phyloP scores from a whole-genome alignment of 306 rosid genomes.

The Abrus pulchellus region DNA sequence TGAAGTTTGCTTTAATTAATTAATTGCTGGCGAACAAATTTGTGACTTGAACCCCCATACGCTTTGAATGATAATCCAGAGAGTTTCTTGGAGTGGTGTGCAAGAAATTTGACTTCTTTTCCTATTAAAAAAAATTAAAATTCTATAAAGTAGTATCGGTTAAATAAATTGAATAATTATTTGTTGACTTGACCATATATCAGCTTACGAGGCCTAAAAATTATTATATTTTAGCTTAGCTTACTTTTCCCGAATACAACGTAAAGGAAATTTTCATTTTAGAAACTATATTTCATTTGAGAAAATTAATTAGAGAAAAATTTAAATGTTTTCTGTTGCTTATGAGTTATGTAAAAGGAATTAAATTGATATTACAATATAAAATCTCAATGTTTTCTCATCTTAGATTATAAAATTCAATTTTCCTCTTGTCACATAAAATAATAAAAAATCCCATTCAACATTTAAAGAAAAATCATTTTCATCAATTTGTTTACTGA shows the following conservation, averaged over 20 bases:
- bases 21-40: too few relatives aligned
- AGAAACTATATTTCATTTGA: background rate
- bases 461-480: too few relatives aligned
- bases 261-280: background rate
- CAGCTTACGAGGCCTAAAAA: background rate
- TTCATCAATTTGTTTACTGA: too few relatives aligned
- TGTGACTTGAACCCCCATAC: background rate
- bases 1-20: too few relatives aligned
- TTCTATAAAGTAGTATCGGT: background rate
- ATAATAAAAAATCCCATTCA: too few relatives aligned
- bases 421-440: background rate
- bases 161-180: background rate
- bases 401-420: too few relatives aligned
- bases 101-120: slow-evolving; percentile 10
- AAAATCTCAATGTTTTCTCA: too few relatives aligned
- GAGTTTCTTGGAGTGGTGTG: slow-evolving; percentile 10
- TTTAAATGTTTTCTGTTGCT: background rate
- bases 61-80: background rate
- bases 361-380: background rate
- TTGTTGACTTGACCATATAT: background rate
- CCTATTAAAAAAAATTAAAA: background rate
- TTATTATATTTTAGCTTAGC: background rate
- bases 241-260: background rate
- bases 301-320: too few relatives aligned
- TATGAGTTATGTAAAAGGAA: too few relatives aligned